These are phyloP conservation scores for Sanghuangporus weigelae DNA, from an alignment of 1,284 basidiomycete species.

Conservation along the genomic window DNA sequence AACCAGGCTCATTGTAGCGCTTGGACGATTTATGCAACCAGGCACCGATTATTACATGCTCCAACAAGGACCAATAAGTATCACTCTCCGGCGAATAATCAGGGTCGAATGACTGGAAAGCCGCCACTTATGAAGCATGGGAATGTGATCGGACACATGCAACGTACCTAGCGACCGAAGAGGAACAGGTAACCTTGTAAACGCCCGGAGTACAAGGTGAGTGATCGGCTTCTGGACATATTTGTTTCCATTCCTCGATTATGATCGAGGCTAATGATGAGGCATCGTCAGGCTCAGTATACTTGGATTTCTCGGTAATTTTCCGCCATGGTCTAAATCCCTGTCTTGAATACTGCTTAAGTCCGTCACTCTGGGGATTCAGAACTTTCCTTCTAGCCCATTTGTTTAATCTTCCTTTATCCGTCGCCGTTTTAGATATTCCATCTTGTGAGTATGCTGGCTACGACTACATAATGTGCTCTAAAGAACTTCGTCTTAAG, in stretches of 20 bases:
- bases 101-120: neutral
- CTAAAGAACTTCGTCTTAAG: neutral
- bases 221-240: neutral
- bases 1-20: neutral
- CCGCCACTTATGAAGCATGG: neutral
- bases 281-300: neutral
- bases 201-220: neutral
- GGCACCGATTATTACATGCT: neutral
- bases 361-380: too few species aligned
- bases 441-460: too few species aligned
- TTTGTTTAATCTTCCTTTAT: too few species aligned
- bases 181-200: neutral
- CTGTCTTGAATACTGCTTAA: too few species aligned
- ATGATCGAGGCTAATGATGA: neutral
- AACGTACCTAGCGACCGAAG: neutral
- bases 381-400: too few species aligned
- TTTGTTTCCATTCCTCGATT: neutral
- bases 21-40: neutral
- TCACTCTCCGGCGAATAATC: neutral
- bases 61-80: too few species aligned
- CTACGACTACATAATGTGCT: neutral
- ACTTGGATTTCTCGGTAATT: neutral
- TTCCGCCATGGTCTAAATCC: neutral
- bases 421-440: too few species aligned
- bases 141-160: neutral